Conservation (phyloP, 345 rosid species). For the Lepidium africanum region DNA sequence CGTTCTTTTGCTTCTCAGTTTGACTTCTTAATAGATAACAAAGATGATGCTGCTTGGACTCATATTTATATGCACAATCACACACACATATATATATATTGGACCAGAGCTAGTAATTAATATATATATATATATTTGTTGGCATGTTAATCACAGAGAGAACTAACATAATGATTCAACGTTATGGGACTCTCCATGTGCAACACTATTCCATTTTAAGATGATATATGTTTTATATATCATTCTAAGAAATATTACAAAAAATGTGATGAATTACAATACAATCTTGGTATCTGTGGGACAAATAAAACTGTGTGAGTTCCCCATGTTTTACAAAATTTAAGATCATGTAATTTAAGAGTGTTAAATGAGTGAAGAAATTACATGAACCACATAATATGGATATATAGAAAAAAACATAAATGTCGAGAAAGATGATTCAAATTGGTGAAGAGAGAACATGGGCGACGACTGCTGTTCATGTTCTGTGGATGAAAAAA, state of each 20-base stretch:
- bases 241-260: background rate
- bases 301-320: slow-evolving; percentile 1
- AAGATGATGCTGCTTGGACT: background rate
- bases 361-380: background rate
- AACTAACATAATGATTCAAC: slow-evolving; percentile 11
- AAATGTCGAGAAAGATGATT: slow-evolving; percentile 4
- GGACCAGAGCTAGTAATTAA: background rate
- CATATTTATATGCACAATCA: slow-evolving; percentile 17
- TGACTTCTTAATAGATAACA: background rate
- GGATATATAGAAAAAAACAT: background rate
- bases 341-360: background rate
- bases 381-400: slow-evolving; percentile 8
- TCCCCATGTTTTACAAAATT: slow-evolving; percentile 10
- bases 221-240: background rate
- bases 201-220: background rate
- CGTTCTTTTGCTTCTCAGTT: background rate
- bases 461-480: slow-evolving; percentile 27
- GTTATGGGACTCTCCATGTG: slow-evolving; percentile 30
- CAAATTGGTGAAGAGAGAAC: slow-evolving; percentile 17
- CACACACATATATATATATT: background rate
- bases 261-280: background rate
- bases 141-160: background rate
- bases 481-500: slow-evolving; percentile 29
- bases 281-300: slow-evolving; percentile 2
- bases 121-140: background rate